phyloP scores from a whole-genome alignment of 306 rosid genomes.

The Geum urbanum region DNA sequence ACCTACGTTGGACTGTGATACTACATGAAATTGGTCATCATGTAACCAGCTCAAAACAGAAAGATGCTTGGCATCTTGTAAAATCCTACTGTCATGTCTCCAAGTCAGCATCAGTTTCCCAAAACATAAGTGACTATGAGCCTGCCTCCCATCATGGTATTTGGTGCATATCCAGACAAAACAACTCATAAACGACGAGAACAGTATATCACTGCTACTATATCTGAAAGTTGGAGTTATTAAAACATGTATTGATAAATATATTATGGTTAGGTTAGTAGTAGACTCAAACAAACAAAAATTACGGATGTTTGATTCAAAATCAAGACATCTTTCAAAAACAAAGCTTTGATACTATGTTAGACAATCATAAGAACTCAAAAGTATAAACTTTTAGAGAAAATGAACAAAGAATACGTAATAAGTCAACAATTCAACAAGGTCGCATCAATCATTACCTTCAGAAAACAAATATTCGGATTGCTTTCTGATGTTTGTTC shows the following conservation, averaged over 20 bases:
- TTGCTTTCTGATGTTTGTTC: not conserved
- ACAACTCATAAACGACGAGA: not conserved
- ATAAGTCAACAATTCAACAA: not conserved
- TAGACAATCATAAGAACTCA: not conserved
- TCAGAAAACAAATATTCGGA: not conserved
- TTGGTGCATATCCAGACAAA: constrained; percentile 10
- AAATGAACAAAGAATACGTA: not conserved
- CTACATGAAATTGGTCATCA: not conserved
- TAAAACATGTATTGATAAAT: not conserved
- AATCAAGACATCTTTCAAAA: not conserved
- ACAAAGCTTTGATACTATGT: not conserved
- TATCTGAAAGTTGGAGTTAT: not conserved
- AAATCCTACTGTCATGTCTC: not conserved
- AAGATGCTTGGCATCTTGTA: not conserved
- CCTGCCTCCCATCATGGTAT: not conserved
- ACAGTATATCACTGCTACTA: not conserved
- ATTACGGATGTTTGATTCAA: not conserved
- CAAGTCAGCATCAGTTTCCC: not conserved
- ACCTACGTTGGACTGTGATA: constrained; percentile 14
- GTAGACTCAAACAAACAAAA: not conserved
- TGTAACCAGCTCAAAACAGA: constrained; percentile 5
- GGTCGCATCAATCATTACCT: not conserved
- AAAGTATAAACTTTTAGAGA: not conserved
- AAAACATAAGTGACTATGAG: not conserved
- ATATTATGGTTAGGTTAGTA: not conserved